Evolutionary conservation across 345 rosid genomes (phyloP).

Genomic region (Linum usitatissimum): DNA sequence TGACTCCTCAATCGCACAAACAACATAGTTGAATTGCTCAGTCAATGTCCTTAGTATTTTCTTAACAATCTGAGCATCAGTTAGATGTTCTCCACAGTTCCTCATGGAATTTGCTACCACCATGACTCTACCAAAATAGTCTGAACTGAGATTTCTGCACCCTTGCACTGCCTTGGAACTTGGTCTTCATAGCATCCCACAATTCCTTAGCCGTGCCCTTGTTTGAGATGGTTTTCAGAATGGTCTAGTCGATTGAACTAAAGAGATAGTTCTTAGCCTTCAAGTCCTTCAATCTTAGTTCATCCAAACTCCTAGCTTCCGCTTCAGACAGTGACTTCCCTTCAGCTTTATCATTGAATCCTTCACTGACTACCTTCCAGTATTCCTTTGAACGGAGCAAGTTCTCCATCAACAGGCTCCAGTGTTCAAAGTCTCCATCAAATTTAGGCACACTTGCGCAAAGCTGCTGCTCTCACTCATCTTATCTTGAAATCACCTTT

Average conservation of each 20-base stretch:
- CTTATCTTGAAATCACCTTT: too few species aligned
- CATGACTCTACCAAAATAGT: background rate
- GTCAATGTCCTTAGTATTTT: background rate
- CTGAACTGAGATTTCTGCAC: background rate
- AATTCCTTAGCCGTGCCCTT: background rate
- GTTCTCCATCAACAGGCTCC: slow-evolving; percentile 1
- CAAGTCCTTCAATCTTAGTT: background rate
- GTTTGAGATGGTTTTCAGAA: background rate
- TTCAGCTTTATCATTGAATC: background rate
- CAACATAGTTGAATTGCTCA: background rate
- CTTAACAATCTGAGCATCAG: background rate
- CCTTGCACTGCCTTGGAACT: background rate
- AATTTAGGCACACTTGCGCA: background rate
- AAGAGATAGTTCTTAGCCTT: background rate
- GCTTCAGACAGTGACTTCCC: background rate
- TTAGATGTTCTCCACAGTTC: background rate
- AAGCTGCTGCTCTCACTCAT: background rate
- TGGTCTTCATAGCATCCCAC: background rate
- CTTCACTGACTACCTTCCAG: background rate
- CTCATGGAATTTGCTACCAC: background rate
- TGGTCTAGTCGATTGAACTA: background rate
- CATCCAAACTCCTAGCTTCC: background rate
- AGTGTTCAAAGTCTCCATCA: slow-evolving; percentile 1
- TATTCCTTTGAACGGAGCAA: slow-evolving; percentile 1
- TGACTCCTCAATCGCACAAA: background rate